Base-by-base conservation (phyloP, 2,329 filamentous ascomycete species). In the Alternaria sp. region DNA sequence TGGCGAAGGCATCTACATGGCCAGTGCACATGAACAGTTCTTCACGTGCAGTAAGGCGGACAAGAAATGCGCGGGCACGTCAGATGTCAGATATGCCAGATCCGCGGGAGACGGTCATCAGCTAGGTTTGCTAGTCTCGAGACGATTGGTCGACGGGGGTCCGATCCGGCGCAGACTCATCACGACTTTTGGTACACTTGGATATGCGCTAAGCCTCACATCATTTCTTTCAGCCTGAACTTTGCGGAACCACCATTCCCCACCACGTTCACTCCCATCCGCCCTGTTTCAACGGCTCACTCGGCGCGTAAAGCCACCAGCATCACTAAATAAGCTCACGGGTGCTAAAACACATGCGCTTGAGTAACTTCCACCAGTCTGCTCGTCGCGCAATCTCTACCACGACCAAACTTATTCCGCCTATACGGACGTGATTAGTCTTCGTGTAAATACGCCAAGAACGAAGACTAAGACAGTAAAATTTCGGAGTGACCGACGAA, bases 21-120 rank as follows among this genome's bases (percentile, higher is more conserved):
- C 18, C 60, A 41, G 21, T 59, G 60, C 55, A 59, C 43, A 21
- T 59, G 30, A 56, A 20, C 25, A 55, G 21, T 14, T 54, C 47
- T 44, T 54, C 23, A 46, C 49, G 20, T 51, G 30, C 30, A 21
- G 47, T 23, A 59, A 44, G 7, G 43, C 49, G 25, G 55, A 41
- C 43, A 25, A 55, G 30, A 20, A 26, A 30, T 10, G 23, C 18
- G 26, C 47, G 47, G 49, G 60, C 30, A 62, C 55, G 55, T 62
- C 55, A 62, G 60, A 58, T 49, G 60, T 62, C 33, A 47, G 49
- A 62, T 46, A 54, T 33, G 49, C 49, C 55, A 58, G 49, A 44
- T 53, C 60, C 55, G 55, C 55, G 49, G 60, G 46, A 37, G 43
- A 49, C 49, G 30, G 60, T 28, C 28, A 44, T 51, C 45, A 46